phyloP scores from a whole-genome alignment of 768 basidiomycete genomes.

The Antrodiella citrinella region DNA sequence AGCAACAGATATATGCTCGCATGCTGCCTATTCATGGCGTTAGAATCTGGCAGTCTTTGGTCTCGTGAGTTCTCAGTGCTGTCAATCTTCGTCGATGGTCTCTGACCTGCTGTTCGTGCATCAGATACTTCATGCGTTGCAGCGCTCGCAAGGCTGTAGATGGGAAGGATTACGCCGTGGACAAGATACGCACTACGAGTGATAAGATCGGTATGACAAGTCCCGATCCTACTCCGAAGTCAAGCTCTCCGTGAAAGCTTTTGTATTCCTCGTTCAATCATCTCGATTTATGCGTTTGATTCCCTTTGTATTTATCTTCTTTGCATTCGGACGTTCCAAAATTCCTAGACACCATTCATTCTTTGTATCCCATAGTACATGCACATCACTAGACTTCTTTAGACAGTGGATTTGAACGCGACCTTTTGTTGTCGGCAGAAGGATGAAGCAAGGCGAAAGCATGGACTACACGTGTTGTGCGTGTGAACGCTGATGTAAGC shows the following conservation, averaged over 20 bases:
- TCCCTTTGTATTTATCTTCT: too few relatives aligned
- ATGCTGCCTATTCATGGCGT: slow-evolving; percentile 45
- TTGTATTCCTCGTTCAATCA: too few relatives aligned
- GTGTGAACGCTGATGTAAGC: slow-evolving; percentile 13
- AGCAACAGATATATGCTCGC: slow-evolving; percentile 38
- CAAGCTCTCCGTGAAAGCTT: too few relatives aligned
- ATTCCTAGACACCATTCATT: too few relatives aligned
- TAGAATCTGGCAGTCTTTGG: slow-evolving; percentile 44
- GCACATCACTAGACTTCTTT: too few relatives aligned
- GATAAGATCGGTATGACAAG: too few relatives aligned
- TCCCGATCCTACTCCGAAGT: too few relatives aligned
- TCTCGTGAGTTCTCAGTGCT: slow-evolving; percentile 29
- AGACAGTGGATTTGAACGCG: too few relatives aligned
- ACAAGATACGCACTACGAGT: slow-evolving; percentile 10
- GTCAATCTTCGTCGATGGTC: background rate
- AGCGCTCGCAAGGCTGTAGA: slow-evolving; percentile 26
- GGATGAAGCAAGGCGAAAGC: slow-evolving; percentile 2
- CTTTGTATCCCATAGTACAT: too few relatives aligned
- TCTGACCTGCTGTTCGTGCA: background rate
- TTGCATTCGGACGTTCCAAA: too few relatives aligned
- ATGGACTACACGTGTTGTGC: slow-evolving; percentile 3
- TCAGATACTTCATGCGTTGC: slow-evolving; percentile 41
- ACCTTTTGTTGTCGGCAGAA: background rate
- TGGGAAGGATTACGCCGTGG: slow-evolving; percentile 13
- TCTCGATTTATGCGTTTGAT: too few relatives aligned